Evolutionary conservation across 352 stramenopile species (phyloP).

Genomic region (Phytophthora macrochlamydospora): DNA sequence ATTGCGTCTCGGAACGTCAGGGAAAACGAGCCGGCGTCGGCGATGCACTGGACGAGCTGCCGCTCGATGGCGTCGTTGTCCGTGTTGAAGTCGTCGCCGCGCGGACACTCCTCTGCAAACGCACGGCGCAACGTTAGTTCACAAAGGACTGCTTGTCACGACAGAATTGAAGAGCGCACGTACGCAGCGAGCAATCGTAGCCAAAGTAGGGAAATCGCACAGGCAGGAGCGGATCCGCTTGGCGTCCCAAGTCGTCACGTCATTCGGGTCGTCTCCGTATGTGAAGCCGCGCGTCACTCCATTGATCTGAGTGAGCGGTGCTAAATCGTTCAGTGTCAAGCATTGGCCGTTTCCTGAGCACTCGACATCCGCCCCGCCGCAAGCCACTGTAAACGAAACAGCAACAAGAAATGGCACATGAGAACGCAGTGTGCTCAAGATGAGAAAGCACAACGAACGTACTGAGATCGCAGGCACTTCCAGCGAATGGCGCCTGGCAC

Average conservation of each 20-base stretch:
- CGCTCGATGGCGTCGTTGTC: conserved; percentile 60
- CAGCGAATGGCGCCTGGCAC: conserved; percentile 72
- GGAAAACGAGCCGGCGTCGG: conserved; percentile 61
- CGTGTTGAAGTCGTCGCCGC: conserved; percentile 74
- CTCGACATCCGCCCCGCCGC: conserved; percentile 38
- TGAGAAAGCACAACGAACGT: conserved; percentile 15
- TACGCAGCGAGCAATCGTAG: conserved; percentile 76
- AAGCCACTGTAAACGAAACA: conserved; percentile 49
- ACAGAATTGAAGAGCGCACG: background rate
- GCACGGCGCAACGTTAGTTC: background rate
- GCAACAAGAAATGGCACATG: conserved; percentile 1
- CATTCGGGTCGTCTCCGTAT: conserved; percentile 72
- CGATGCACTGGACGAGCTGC: conserved; percentile 67
- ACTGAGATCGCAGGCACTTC: conserved; percentile 75
- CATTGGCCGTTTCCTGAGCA: conserved; percentile 84
- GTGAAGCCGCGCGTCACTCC: conserved; percentile 56
- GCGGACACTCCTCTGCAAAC: conserved; percentile 59
- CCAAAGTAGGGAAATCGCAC: conserved; percentile 65
- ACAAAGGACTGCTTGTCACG: background rate
- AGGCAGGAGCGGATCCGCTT: conserved; percentile 69
- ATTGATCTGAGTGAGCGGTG: conserved; percentile 58
- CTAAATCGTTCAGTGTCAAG: conserved; percentile 66
- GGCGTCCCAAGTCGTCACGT: conserved; percentile 75
- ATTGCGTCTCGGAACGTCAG: conserved; percentile 70
- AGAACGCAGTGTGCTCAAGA: background rate